A percentile compares a stretch with the other conserved stretches of the same genome.
phyloP scores from a whole-genome alignment of 2,329 filamentous ascomycete species.

The Phialocephala sp. region DNA sequence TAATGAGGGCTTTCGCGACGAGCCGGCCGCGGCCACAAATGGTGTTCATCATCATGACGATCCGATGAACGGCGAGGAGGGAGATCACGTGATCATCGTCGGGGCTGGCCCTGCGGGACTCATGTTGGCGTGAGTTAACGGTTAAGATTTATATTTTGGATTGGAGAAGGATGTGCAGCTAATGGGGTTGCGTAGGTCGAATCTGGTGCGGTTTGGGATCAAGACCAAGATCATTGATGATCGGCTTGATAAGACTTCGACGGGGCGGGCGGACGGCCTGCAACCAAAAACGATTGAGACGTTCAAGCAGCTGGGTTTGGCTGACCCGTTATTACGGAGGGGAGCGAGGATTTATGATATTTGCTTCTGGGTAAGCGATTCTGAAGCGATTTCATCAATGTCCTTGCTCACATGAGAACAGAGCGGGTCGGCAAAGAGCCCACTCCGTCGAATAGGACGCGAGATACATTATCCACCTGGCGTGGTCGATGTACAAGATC shows the following conservation, averaged over 20 bases:
- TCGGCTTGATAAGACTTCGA: conserved; percentile 64
- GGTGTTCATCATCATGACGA: neutral
- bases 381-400: conserved; percentile 30
- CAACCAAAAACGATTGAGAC: conserved; percentile 67
- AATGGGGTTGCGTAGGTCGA: conserved; percentile 48
- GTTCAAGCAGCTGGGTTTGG: conserved; percentile 64
- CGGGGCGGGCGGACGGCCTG: conserved; percentile 67
- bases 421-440: conserved; percentile 22
- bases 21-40: neutral
- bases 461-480: conserved; percentile 41
- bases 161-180: neutral
- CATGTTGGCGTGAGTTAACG: conserved; percentile 44
- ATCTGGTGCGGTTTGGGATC: conserved; percentile 69
- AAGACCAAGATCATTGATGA: conserved; percentile 72
- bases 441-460: conserved; percentile 44
- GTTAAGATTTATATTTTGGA: neutral
- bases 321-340: conserved; percentile 59
- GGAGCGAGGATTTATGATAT: conserved; percentile 64
- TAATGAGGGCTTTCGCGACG: conserved; percentile 29
- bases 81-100: conserved; percentile 41
- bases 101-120: conserved; percentile 52
- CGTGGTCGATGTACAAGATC: conserved; percentile 38
- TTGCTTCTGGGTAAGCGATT: conserved; percentile 60
- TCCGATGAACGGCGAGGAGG: conserved; percentile 1
- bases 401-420: conserved; percentile 46